Evolutionary conservation across 768 basidiomycete species (phyloP).

Genomic region (Panus rudis): DNA sequence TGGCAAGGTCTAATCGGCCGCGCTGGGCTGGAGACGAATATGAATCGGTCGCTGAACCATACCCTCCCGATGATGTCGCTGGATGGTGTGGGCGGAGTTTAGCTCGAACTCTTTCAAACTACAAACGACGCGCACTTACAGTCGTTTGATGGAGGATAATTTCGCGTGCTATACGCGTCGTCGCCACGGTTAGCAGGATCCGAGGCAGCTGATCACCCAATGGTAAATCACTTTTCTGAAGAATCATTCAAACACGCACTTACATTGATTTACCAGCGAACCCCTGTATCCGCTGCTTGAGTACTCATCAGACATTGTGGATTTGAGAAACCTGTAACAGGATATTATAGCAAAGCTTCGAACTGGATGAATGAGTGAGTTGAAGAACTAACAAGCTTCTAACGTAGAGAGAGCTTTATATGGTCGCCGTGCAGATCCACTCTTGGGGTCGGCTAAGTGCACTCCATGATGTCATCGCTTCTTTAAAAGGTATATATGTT

Average conservation of each 20-base stretch:
- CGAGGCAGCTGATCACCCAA: neutral
- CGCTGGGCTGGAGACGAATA: conserved; percentile 10
- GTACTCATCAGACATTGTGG: neutral
- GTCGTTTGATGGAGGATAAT: conserved; percentile 19
- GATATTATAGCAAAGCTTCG: too few relatives aligned
- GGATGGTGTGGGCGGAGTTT: neutral
- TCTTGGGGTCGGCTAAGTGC: too few relatives aligned
- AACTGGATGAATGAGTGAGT: too few relatives aligned
- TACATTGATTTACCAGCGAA: neutral
- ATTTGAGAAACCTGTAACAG: too few relatives aligned
- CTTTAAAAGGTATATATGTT: too few relatives aligned
- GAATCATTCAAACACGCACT: neutral
- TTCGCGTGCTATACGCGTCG: conserved; percentile 13
- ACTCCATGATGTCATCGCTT: too few relatives aligned
- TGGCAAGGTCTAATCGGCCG: conserved; percentile 6
- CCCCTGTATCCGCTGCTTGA: neutral
- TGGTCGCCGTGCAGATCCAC: too few relatives aligned
- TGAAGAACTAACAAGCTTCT: too few relatives aligned
- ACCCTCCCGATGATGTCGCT: conserved; percentile 25
- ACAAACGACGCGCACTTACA: conserved; percentile 12
- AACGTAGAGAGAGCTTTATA: too few relatives aligned
- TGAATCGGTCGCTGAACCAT: conserved; percentile 16
- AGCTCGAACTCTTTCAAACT: neutral
- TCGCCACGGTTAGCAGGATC: neutral
- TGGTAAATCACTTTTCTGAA: neutral